These are phyloP conservation scores for Amaranthus cruentus DNA, from an alignment of 148 eudicot genomes.

Conservation along the genomic window DNA sequence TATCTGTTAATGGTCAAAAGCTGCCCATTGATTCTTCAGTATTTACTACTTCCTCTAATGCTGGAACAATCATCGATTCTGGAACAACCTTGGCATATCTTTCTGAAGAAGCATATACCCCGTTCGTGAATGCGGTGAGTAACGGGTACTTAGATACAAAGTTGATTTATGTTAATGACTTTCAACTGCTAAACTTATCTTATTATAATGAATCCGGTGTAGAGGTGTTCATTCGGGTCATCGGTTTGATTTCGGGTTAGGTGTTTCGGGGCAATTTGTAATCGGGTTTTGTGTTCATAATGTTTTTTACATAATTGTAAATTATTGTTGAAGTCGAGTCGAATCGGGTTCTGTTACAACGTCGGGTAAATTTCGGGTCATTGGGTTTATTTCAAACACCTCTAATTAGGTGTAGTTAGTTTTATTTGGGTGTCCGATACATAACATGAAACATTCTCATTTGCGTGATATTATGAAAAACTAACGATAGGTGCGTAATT, in stretches of 20 bases:
- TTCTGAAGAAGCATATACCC: conserved; percentile 82
- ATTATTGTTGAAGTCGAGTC: too few relatives aligned
- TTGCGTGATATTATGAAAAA: not conserved
- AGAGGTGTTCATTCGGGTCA: not conserved
- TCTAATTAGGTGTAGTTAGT: not conserved
- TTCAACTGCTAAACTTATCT: not conserved
- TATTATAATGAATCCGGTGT: not conserved
- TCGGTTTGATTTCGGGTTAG: too few relatives aligned
- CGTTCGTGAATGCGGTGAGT: conserved; percentile 82
- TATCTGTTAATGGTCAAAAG: conserved; percentile 69
- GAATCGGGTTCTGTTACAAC: too few relatives aligned
- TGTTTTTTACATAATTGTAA: too few relatives aligned
- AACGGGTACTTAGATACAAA: not conserved
- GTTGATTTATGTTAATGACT: not conserved
- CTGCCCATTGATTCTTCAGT: conserved; percentile 60
- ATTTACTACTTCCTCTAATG: conserved; percentile 57
- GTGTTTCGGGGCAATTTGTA: too few relatives aligned
- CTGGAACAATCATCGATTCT: conserved; percentile 89
- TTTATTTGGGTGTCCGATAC: too few relatives aligned
- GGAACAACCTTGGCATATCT: conserved; percentile 95
- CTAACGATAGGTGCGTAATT: not conserved
- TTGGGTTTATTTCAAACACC: not conserved
- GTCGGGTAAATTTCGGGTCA: too few relatives aligned
- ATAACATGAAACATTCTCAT: too few relatives aligned
- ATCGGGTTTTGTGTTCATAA: too few relatives aligned